A percentile compares a stretch with the other conserved stretches of the same genome.
Conservation (phyloP, 2,329 filamentous ascomycete genomes). For the Zymoseptoria ardabiliae region DNA sequence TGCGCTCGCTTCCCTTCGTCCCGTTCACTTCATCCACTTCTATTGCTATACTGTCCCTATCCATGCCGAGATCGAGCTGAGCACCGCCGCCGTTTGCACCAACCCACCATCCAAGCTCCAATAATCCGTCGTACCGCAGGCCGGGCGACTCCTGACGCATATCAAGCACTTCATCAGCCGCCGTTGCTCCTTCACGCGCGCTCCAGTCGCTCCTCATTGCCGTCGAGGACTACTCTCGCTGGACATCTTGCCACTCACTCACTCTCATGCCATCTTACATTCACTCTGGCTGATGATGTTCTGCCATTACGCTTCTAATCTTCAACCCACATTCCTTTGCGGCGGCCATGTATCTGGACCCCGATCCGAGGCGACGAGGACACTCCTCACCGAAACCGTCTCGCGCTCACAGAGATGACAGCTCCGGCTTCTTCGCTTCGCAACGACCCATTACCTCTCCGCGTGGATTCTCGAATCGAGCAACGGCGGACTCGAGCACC, state of each 20-base stretch:
- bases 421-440: constrained; percentile 16
- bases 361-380: constrained; percentile 23
- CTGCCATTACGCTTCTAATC: constrained; percentile 9
- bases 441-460: constrained; percentile 15
- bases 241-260: not conserved
- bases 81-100: not conserved
- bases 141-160: constrained; percentile 16
- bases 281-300: not conserved
- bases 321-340: not conserved
- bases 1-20: not conserved
- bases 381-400: not conserved
- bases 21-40: not conserved
- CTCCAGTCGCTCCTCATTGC: not conserved
- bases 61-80: not conserved
- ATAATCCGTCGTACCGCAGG: not conserved
- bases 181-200: not conserved
- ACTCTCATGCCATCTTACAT: constrained; percentile 15
- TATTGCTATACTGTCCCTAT: not conserved
- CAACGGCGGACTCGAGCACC: not conserved
- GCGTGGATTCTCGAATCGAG: constrained; percentile 7
- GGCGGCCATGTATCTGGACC: constrained; percentile 28
- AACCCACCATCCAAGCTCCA: not conserved
- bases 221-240: not conserved
- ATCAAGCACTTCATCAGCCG: constrained; percentile 17
- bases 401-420: not conserved